phyloP scores from a whole-genome alignment of 768 basidiomycete species.

The Grammothele lineata region DNA sequence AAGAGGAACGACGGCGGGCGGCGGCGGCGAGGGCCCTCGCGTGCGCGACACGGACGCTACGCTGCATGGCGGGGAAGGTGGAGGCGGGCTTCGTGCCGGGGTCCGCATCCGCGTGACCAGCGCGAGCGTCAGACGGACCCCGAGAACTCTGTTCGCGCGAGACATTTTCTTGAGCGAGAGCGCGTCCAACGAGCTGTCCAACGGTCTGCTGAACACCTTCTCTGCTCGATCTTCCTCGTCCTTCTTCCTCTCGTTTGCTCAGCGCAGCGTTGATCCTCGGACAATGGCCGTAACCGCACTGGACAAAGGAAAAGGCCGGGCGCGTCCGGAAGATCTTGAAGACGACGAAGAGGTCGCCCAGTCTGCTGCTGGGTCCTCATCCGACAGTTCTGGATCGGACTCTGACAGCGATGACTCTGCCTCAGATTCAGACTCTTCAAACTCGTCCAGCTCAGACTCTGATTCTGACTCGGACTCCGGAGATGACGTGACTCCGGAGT shows the following conservation, averaged over 20 bases:
- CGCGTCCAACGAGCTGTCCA: too few relatives aligned
- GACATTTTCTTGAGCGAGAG: too few relatives aligned
- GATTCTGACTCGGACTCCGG: constrained; percentile 30
- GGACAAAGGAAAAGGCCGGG: constrained; percentile 44
- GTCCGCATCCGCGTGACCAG: too few relatives aligned
- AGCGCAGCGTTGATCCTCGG: too few relatives aligned
- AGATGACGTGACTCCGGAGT: constrained; percentile 51
- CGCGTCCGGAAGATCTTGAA: constrained; percentile 12
- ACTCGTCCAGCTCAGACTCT: constrained; percentile 12
- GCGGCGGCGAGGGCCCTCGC: constrained; percentile 10
- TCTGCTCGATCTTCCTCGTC: too few relatives aligned
- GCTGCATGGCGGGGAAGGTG: constrained; percentile 7
- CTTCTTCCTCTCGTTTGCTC: too few relatives aligned
- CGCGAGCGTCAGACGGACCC: too few relatives aligned
- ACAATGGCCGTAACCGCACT: constrained; percentile 14
- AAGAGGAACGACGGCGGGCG: not conserved
- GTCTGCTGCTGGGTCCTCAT: constrained; percentile 1
- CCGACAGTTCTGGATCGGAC: constrained; percentile 7
- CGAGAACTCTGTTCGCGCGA: too few relatives aligned
- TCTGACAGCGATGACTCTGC: constrained; percentile 11
- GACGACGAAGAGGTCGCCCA: not conserved
- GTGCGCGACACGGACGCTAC: constrained; percentile 12
- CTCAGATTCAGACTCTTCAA: constrained; percentile 36
- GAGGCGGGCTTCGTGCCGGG: too few relatives aligned
- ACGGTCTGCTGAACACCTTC: too few relatives aligned